phyloP scores from a whole-genome alignment of 352 stramenopile genomes.

The Pseudoperonospora humuli region DNA sequence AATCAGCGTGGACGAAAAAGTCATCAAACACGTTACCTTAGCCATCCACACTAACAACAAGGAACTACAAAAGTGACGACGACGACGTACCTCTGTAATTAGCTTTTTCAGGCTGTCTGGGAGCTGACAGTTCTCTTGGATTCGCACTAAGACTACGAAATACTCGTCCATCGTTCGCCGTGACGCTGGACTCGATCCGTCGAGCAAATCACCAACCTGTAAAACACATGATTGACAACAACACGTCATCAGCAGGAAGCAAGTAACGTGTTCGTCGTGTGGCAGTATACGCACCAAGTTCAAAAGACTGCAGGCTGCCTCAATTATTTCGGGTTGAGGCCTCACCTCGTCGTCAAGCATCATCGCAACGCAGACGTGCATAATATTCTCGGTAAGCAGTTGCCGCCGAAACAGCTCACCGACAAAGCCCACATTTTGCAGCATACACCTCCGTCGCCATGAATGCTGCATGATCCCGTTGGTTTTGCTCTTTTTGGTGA shows the following conservation, averaged over 20 bases:
- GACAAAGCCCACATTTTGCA: slow-evolving; percentile 62
- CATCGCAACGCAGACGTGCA: slow-evolving; percentile 80
- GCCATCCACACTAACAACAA: not conserved
- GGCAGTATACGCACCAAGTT: slow-evolving; percentile 29
- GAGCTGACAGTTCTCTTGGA: slow-evolving; percentile 34
- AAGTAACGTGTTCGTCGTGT: not conserved
- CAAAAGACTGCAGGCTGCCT: slow-evolving; percentile 57
- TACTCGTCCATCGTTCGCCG: slow-evolving; percentile 80
- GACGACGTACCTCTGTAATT: slow-evolving; percentile 40
- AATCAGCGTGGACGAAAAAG: slow-evolving; percentile 1
- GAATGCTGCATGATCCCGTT: slow-evolving; percentile 35
- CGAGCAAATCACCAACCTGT: slow-evolving; percentile 75
- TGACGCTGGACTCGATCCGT: slow-evolving; percentile 74
- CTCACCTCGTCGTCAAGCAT: slow-evolving; percentile 74
- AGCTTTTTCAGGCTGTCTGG: slow-evolving; percentile 30
- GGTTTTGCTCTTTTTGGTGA: slow-evolving; percentile 12
- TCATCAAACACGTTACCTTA: slow-evolving; percentile 10
- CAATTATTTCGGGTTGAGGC: slow-evolving; percentile 53
- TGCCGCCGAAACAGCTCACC: slow-evolving; percentile 75
- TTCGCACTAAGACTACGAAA: slow-evolving; percentile 56
- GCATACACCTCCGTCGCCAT: slow-evolving; percentile 69
- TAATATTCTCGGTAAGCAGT: slow-evolving; percentile 75
- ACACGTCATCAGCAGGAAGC: not conserved
- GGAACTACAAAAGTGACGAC: not conserved
- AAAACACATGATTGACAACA: not conserved